Conservation (phyloP, 2,329 filamentous ascomycete species). For the Aspergillus nomiae region DNA sequence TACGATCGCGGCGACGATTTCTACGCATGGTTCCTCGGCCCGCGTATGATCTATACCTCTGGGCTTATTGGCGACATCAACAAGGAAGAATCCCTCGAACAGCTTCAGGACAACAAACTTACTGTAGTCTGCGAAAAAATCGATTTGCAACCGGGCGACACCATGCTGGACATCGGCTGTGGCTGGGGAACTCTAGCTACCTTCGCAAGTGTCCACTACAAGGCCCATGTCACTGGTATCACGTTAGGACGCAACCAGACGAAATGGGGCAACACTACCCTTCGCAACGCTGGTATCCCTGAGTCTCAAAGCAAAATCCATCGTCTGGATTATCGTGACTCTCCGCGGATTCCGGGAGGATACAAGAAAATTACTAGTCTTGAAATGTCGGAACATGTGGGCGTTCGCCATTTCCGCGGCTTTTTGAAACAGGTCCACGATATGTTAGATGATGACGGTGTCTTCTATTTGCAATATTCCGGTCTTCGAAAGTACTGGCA, state of each 20-base stretch:
- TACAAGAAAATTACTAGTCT: constrained; percentile 97
- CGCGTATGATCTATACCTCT: constrained; percentile 98
- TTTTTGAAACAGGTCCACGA: constrained; percentile 88
- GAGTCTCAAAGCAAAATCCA: constrained; percentile 89
- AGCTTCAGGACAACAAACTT: constrained; percentile 97
- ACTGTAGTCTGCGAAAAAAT: constrained; percentile 96
- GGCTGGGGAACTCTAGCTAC: constrained; percentile 96
- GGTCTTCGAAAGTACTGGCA: constrained; percentile 95
- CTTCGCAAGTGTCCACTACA: constrained; percentile 90
- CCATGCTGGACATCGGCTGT: constrained; percentile 90
- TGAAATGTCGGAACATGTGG: constrained; percentile 98
- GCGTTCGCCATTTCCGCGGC: constrained; percentile 78
- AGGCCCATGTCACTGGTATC: constrained; percentile 80
- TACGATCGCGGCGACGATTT: constrained; percentile 98
- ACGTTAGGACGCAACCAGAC: constrained; percentile 96
- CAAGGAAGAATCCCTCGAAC: constrained; percentile 85
- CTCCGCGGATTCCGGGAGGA: constrained; percentile 72
- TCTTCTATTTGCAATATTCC: constrained; percentile 94
- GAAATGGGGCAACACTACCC: constrained; percentile 89
- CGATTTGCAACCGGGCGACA: constrained; percentile 75
- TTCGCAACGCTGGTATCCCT: constrained; percentile 77
- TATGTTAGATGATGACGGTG: constrained; percentile 95
- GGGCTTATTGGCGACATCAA: constrained; percentile 88
- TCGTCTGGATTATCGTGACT: constrained; percentile 97
- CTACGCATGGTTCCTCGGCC: constrained; percentile 97